Evolutionary conservation across 2,329 filamentous ascomycete genomes (phyloP), one percentile per base, ranked within the genome.

Genomic region (Endocalyx cinctus): DNA sequence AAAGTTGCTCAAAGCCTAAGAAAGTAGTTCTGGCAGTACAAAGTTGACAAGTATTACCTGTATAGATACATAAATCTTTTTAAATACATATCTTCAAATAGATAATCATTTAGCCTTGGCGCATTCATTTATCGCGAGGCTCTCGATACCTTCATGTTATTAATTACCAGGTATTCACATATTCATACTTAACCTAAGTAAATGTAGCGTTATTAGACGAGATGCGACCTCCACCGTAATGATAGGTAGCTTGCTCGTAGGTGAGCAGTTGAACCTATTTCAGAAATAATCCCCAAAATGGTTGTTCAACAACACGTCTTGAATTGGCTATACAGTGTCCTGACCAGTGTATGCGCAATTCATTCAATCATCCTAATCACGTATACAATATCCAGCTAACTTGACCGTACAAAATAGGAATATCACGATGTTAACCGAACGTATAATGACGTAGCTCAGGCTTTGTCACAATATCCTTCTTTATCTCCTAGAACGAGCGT

Each of bases 241-340:
- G n/a, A 8, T 35, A 34, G 38, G 33, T 50, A 49, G 43, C 39
- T 37, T 27, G 42, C 45, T 50, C 34, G 26, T 26, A 37, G 39
- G 27, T 17, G 15, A 12, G 8, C 17, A 29, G 27, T n/a, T 27
- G 17, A 13, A 30, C n/a, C n/a, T n/a, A n/a, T n/a, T n/a, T n/a
- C n/a, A n/a, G n/a, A n/a, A n/a, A n/a, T n/a, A n/a, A n/a, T n/a
- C n/a, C n/a, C n/a, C 54, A 67, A 54, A 39, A 79, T 79, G 72
- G 78, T 81, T 50, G 85, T 95, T 57, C 84, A 87, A 52, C 88
- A 94, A 62, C 85, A 88, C 65, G 83, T 94, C 41, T 72, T 97
- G 54, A 89, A 88, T 65, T 97, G 90, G 90, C 79, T 97, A 5
- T 95, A 94, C 65, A 92, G 86, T 63, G 82, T 95, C 35, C 66